Base-by-base conservation (phyloP, 306 rosid species). In the Quercus engelmannii region DNA sequence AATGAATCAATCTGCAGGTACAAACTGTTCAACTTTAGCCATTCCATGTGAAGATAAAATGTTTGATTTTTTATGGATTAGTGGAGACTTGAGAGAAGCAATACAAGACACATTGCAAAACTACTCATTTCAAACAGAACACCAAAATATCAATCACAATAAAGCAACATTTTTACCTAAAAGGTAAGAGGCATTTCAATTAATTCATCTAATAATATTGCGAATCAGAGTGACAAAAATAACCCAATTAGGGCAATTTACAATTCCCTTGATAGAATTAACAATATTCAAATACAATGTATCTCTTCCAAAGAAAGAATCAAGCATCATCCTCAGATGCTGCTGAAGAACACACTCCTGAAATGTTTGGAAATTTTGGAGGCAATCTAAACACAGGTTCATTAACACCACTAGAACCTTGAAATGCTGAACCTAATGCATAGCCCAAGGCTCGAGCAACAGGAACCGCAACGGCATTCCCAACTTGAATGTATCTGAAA, bases 401-500 rank as follows among this genome's bases (percentile, higher is more conserved):
- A 0, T 83, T 82, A 6, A 13, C 28, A 0, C 59, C 38, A 6
- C 15, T 38, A 5, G 81, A 73, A 20, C 94, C 92, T 78, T 86
- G 86, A 55, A 58, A 74, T 21, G 98, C 94, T 64, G 79, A 81
- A 1, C 93, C 98, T 5, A 94, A 82, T 0, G 93, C 74, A 64
- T 88, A 92, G 11, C 98, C 98, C 20, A 94, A 75, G 1, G 92
- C 97, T 49, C 94, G 77, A 4, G 93, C 91, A 1, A 92, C 98
- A 0, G 97, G 98, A 56, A 94, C 91, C 2, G 98, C 97, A 2
- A 94, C 98, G 0, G 98, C 98, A 78, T 94, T 94, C 10, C 98
- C 98, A 33, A 92, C 93, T 84, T 94, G 98, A 18, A 86, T 88
- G 73, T 94, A 94, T 81, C 98, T 94, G 69, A 67, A 81, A 74